These are phyloP conservation scores for Fragilariopsis cylindrus DNA, from an alignment of 108 stramenopile genomes.

Conservation along the genomic window DNA sequence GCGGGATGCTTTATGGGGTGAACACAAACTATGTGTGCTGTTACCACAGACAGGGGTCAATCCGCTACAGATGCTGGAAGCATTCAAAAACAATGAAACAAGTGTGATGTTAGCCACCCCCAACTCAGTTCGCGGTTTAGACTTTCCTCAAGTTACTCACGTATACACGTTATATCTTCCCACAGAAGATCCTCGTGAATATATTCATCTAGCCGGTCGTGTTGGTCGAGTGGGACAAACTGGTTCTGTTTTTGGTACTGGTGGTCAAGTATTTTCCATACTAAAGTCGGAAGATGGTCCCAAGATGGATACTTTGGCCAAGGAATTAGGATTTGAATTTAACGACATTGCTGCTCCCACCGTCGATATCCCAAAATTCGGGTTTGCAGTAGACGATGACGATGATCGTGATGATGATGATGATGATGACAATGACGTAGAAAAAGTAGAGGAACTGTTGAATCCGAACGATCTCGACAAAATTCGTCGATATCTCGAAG, in stretches of 20 bases:
- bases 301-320: slow-evolving; percentile 68
- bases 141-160: slow-evolving; percentile 79
- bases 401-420: slow-evolving; percentile 36
- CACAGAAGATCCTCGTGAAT: slow-evolving; percentile 81
- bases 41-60: slow-evolving; percentile 72
- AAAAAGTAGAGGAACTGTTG: slow-evolving; percentile 28
- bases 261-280: slow-evolving; percentile 75
- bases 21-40: slow-evolving; percentile 72
- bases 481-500: slow-evolving; percentile 72
- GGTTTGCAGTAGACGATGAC: slow-evolving; percentile 11
- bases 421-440: slow-evolving; percentile 3
- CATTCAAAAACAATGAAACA: slow-evolving; percentile 67
- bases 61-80: slow-evolving; percentile 73
- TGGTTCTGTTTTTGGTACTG: slow-evolving; percentile 60
- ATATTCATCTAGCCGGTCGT: slow-evolving; percentile 82
- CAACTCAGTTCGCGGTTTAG: slow-evolving; percentile 80
- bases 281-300: slow-evolving; percentile 59
- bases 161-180: slow-evolving; percentile 85
- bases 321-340: slow-evolving; percentile 68
- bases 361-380: neutral
- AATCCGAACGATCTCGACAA: slow-evolving; percentile 56
- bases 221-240: slow-evolving; percentile 87
- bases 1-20: slow-evolving; percentile 84
- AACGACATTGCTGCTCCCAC: slow-evolving; percentile 52
- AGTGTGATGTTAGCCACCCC: slow-evolving; percentile 81